A percentile compares a stretch with the other conserved stretches of the same genome.
phyloP scores from a whole-genome alignment of 2,329 filamentous ascomycete genomes.

The Eutypa lata region DNA sequence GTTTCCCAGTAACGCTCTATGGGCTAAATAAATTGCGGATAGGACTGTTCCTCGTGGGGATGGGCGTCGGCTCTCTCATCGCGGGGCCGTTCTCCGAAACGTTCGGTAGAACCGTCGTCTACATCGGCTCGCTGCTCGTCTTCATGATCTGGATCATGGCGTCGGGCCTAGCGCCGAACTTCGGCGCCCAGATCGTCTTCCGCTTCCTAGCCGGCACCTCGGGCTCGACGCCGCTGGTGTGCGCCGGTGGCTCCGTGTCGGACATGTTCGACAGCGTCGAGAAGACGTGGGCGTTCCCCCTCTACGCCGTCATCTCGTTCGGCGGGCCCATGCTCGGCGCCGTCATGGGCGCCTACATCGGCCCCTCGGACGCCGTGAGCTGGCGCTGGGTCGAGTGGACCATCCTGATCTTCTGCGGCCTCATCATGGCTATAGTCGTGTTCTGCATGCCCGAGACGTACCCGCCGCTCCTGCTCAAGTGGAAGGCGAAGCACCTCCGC shows the following conservation, averaged over 20 bases:
- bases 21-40: not conserved
- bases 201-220: conserved; percentile 45
- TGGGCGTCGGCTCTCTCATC: conserved; percentile 34
- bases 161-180: conserved; percentile 37
- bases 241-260: conserved; percentile 38
- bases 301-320: conserved; percentile 47
- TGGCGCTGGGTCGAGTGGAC: conserved; percentile 68
- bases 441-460: conserved; percentile 67
- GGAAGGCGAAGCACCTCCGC: conserved; percentile 58
- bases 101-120: conserved; percentile 31
- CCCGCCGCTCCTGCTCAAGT: conserved; percentile 50
- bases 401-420: conserved; percentile 59
- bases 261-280: conserved; percentile 35
- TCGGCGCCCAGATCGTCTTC: conserved; percentile 40
- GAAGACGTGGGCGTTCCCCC: conserved; percentile 32
- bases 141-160: conserved; percentile 44
- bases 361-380: conserved; percentile 46
- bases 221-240: conserved; percentile 41
- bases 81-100: conserved; percentile 38
- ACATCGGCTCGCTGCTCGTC: conserved; percentile 33
- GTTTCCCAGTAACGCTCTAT: no score
- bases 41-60: conserved; percentile 32
- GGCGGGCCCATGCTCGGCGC: conserved; percentile 39
- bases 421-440: conserved; percentile 53
- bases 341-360: conserved; percentile 60